Base-by-base conservation (phyloP, 257 asterid species). In the Lithospermum erythrorhizon region DNA sequence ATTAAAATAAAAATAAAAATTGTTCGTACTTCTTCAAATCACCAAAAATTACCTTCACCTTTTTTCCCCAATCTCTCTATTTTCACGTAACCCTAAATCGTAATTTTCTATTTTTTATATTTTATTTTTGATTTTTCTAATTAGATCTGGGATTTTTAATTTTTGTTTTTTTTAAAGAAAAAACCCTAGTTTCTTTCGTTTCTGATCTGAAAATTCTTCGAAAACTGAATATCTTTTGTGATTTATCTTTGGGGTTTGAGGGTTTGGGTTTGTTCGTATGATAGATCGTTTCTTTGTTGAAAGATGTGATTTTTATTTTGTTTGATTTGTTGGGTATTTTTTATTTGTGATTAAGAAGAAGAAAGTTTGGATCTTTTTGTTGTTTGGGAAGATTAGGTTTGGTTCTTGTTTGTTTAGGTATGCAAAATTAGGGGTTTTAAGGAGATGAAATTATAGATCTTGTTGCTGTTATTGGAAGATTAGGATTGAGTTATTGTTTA, bases 401-500 rank as follows among this genome's bases (percentile, higher is more conserved):
- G 66, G 62, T 67, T 67, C 55, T 65, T 65, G 9, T 30, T 30
- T 30, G 2, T 24, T 5, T 27, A 27, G 32, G 32, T 27, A 27
- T 27, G 57, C 24, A 55, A 60, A 59, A 52, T 62, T 29, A 55
- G 59, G 59, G 59, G 1, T 21, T 55, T 23, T 24, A 13, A 30
- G 37, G 18, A 56, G 17, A 20, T 53, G 23, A 21, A 22, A 56
- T 14, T 14, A 14, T 7, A 56, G 58, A 61, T 60, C 54, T 62
- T 21, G 10, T 27, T 27, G 37, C 0, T 10, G 6, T 24, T 41
- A 11, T 1, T 58, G 63, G 59, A 49, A 52, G 20, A 52, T 37
- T 56, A 2, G 56, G 62, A 62, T 68, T 53, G 72, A 61, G 58
- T 68, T 61, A 45, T 65, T 58, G 45, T 35, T 35, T 35, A 35